These are phyloP conservation scores for Epichloe glyceriae DNA, from an alignment of 2,329 filamentous ascomycete species.

Conservation along the genomic window DNA sequence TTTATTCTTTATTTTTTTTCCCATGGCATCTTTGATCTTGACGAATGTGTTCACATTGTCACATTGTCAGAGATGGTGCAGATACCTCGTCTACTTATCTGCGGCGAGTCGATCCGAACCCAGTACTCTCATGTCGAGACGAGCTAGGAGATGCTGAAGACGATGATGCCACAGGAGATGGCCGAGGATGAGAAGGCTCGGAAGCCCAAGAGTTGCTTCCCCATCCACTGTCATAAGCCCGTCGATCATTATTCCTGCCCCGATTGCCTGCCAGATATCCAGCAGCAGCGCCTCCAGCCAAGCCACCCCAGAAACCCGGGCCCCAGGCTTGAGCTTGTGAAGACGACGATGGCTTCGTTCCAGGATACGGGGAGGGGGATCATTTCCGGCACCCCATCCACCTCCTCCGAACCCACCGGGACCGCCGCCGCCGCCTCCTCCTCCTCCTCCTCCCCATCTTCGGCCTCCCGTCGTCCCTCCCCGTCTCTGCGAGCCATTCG, in stretches of 20 bases:
- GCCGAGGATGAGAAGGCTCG: constrained; percentile 11
- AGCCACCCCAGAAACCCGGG: constrained; percentile 63
- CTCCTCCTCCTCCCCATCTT: constrained; percentile 18
- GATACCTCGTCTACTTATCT: constrained; percentile 23
- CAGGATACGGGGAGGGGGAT: constrained; percentile 38
- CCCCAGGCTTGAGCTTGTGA: constrained; percentile 39
- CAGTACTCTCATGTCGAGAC: constrained; percentile 52
- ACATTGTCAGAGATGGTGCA: too few relatives aligned
- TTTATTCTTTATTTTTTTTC: too few relatives aligned
- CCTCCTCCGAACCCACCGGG: constrained; percentile 18
- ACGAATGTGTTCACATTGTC: too few relatives aligned
- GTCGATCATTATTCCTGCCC: constrained; percentile 21
- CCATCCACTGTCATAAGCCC: constrained; percentile 13
- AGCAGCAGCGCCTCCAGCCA: constrained; percentile 55
- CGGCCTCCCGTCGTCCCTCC: constrained; percentile 17
- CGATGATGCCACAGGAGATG: constrained; percentile 17
- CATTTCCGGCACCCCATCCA: constrained; percentile 28
- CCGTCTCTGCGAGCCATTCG: constrained; percentile 7
- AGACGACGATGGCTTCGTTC: constrained; percentile 21
- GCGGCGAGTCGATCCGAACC: constrained; percentile 56
- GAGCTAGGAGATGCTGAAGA: constrained; percentile 25
- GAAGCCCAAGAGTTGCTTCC: constrained; percentile 16
- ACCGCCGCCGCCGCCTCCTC: constrained; percentile 14
- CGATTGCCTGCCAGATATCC: constrained; percentile 48
- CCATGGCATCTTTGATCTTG: not conserved